Percentiles rank a stretch among this genome's conserved stretches.
Conservation (phyloP, 805 yeast genomes). For the Nakazawaea wyomingensis region DNA sequence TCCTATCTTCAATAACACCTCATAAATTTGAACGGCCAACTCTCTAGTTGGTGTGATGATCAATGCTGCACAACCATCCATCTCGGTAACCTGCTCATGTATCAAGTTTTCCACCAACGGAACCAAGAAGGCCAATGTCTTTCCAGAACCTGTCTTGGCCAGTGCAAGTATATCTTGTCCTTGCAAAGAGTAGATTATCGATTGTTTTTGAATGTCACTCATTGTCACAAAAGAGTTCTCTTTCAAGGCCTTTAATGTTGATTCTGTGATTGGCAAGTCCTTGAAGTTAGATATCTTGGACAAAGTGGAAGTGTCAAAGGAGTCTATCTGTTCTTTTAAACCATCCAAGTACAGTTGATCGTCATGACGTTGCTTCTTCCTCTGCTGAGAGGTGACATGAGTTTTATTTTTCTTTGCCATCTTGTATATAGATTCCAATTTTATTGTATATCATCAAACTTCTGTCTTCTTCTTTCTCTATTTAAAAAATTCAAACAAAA, state of each 20-base stretch:
- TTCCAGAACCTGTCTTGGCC: conserved; percentile 89
- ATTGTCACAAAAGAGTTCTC: conserved; percentile 72
- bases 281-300: conserved; percentile 46
- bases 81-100: conserved; percentile 69
- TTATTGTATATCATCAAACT: too few relatives aligned
- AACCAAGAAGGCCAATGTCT: conserved; percentile 79
- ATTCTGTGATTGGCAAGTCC: conserved; percentile 70
- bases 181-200: conserved; percentile 72
- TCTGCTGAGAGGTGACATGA: conserved; percentile 25
- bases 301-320: conserved; percentile 41
- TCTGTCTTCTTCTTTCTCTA: too few relatives aligned
- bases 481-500: too few relatives aligned
- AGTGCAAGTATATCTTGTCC: conserved; percentile 82
- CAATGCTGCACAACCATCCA: conserved; percentile 85
- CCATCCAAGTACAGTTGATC: conserved; percentile 32
- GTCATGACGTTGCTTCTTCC: conserved; percentile 19
- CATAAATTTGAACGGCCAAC: conserved; percentile 85
- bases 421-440: too few relatives aligned
- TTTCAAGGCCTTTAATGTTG: conserved; percentile 65
- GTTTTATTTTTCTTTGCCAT: conserved; percentile 25
- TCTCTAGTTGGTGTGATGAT: conserved; percentile 92
- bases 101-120: conserved; percentile 72
- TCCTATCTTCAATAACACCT: conserved; percentile 80
- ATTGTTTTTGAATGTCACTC: conserved; percentile 81
- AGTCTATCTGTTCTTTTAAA: conserved; percentile 48